Percentiles rank a stretch among this genome's conserved stretches.
These are phyloP conservation scores for Parafenestella ontariensis DNA, from an alignment of 2,329 filamentous ascomycete genomes.

Conservation along the genomic window DNA sequence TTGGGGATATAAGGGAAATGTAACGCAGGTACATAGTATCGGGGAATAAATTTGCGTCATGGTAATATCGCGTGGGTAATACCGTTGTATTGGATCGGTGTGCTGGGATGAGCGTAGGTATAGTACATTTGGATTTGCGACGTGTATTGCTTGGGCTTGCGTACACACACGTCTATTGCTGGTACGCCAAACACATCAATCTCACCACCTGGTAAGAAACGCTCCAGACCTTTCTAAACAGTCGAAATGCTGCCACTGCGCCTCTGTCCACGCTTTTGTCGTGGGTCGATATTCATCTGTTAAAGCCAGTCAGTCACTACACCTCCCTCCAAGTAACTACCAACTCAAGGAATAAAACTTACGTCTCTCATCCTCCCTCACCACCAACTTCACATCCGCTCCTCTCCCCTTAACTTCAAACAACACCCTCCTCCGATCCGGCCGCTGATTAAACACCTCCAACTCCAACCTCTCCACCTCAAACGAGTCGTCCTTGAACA, in stretches of 20 bases:
- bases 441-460: neutral
- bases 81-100: too few relatives aligned
- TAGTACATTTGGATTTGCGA: too few relatives aligned
- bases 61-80: too few relatives aligned
- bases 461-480: neutral
- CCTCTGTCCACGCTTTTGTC: neutral
- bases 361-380: neutral
- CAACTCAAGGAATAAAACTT: neutral
- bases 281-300: neutral
- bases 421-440: neutral
- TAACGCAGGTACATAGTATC: too few relatives aligned
- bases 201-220: neutral
- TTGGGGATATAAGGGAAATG: too few relatives aligned
- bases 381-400: neutral
- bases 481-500: neutral
- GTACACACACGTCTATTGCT: too few relatives aligned
- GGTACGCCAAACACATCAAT: too few relatives aligned
- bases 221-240: neutral
- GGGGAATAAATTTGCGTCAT: too few relatives aligned
- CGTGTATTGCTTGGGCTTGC: too few relatives aligned
- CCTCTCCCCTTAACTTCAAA: neutral
- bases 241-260: neutral
- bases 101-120: too few relatives aligned
- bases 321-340: neutral
- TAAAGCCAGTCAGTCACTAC: neutral